These are phyloP conservation scores for Trypanosoma platydactyli DNA, from an alignment of 208 protist genomes.

Conservation along the genomic window DNA sequence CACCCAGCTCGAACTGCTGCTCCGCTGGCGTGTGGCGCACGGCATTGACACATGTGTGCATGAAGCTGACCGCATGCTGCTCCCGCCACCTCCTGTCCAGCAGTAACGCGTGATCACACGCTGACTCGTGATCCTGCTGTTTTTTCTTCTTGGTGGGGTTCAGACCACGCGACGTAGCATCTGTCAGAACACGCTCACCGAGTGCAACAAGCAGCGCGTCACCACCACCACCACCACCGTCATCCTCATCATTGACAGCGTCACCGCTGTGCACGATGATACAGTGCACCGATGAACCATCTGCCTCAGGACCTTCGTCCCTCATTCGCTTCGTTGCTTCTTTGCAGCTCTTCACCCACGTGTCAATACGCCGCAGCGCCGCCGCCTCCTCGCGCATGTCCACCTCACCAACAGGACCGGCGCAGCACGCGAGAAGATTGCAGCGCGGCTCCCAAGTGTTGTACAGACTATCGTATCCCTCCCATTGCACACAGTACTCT, in stretches of 20 bases:
- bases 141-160: slow-evolving; percentile 24
- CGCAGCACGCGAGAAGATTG: slow-evolving; percentile 39
- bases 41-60: slow-evolving; percentile 39
- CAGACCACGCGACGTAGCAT: slow-evolving; percentile 33
- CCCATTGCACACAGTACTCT: slow-evolving; percentile 67
- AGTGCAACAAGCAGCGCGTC: slow-evolving; percentile 44
- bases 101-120: slow-evolving; percentile 36
- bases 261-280: slow-evolving; percentile 4
- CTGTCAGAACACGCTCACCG: slow-evolving; percentile 60
- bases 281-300: not conserved
- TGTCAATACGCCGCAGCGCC: slow-evolving; percentile 21
- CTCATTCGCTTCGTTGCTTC: not conserved
- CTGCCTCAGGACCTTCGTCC: not conserved
- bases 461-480: slow-evolving; percentile 24
- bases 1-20: slow-evolving; percentile 25
- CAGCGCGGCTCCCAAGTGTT: slow-evolving; percentile 65
- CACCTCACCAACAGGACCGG: slow-evolving; percentile 34
- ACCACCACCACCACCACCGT: not conserved
- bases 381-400: slow-evolving; percentile 46
- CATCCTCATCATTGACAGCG: not conserved
- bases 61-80: slow-evolving; percentile 41
- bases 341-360: slow-evolving; percentile 28
- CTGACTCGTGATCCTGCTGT: slow-evolving; percentile 1
- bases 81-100: slow-evolving; percentile 55
- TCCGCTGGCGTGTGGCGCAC: slow-evolving; percentile 8